Evolutionary conservation across 805 yeast species (phyloP).

Genomic region (Starmerella davenportii): DNA sequence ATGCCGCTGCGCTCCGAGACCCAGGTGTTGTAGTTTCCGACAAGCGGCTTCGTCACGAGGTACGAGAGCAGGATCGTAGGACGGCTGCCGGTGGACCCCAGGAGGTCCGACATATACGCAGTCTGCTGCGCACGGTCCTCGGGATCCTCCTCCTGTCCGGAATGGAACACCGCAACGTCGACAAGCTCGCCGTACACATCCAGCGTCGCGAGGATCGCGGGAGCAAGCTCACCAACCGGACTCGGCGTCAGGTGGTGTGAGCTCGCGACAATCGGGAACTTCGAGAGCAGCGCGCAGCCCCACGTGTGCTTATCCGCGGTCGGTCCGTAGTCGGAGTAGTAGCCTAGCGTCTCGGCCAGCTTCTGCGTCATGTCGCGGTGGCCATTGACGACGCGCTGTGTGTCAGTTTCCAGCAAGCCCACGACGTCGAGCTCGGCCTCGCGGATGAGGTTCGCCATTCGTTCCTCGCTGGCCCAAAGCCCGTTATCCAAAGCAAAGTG

Average conservation of each 20-base stretch:
- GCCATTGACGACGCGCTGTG: constrained; percentile 86
- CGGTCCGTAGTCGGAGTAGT: constrained; percentile 94
- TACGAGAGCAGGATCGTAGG: constrained; percentile 83
- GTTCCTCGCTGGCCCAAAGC: constrained; percentile 89
- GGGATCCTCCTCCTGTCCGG: constrained; percentile 94
- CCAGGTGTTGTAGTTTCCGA: constrained; percentile 83
- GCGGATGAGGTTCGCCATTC: constrained; percentile 66
- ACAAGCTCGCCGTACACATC: constrained; percentile 74
- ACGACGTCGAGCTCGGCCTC: constrained; percentile 84
- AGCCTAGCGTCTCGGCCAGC: constrained; percentile 77
- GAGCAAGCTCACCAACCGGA: constrained; percentile 95
- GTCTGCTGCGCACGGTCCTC: constrained; percentile 85
- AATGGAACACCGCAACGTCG: constrained; percentile 91
- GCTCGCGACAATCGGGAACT: constrained; percentile 82
- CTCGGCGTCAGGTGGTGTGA: constrained; percentile 86
- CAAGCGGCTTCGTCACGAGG: constrained; percentile 68
- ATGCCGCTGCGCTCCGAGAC: constrained; percentile 71
- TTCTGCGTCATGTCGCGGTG: constrained; percentile 85
- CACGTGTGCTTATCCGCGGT: constrained; percentile 97
- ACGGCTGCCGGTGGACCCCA: constrained; percentile 58
- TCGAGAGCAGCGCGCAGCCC: constrained; percentile 86
- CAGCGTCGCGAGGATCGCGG: constrained; percentile 91
- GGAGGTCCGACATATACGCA: constrained; percentile 50
- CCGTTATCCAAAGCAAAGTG: constrained; percentile 95
- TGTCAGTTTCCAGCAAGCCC: constrained; percentile 82